Evolutionary conservation across 164 flowering plant species (phyloP), one percentile per base, ranked within the genome.

Genomic region (Tetracentron sinense): DNA sequence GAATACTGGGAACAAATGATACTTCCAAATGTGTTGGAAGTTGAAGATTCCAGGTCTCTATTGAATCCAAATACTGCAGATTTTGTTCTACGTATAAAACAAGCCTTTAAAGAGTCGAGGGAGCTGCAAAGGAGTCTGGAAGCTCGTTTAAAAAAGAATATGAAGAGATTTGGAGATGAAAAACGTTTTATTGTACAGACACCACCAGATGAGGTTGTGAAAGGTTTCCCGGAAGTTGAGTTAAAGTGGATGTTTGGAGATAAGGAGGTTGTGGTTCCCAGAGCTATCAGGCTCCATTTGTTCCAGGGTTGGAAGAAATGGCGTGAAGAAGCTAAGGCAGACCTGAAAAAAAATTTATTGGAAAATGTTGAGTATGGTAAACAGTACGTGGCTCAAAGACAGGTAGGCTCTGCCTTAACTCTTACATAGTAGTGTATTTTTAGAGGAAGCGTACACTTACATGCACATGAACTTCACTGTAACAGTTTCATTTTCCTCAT

Each of bases 301-400:
- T 77, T 71, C 68, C 90, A 88, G 83, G 90, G 97, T 28, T 93
- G 96, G 98, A 88, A 85, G 74, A 85, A 81, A 68, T 88, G 97
- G 97, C 89, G 94, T 7, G 96, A 88, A 77, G 98, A 85, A 69
- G 82, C 81, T 57, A 90, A 88, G 73, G 81, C 85, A 54, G 84
- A 84, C 33, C 72, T 90, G 31, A 90, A 93, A 73, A 76, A 67
- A 64, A 77, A 74, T 19, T 72, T 88, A 71, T 51, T 90, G 60
- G 88, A 84, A 75, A 78, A 90, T 79, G 79, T 68, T 66, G 92
- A 88, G 53, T 76, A 78, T 56, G 93, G 90, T 30, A 85, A 83
- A 79, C 74, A 83, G 54, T 88, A 88, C 73, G 78, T 88, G 57
- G 76, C 87, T 52, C 74, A 83, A 70, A 80, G 78, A 79, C 94